Evolutionary conservation across 164 flowering plant species (phyloP).

Genomic region (Piper betle): DNA sequence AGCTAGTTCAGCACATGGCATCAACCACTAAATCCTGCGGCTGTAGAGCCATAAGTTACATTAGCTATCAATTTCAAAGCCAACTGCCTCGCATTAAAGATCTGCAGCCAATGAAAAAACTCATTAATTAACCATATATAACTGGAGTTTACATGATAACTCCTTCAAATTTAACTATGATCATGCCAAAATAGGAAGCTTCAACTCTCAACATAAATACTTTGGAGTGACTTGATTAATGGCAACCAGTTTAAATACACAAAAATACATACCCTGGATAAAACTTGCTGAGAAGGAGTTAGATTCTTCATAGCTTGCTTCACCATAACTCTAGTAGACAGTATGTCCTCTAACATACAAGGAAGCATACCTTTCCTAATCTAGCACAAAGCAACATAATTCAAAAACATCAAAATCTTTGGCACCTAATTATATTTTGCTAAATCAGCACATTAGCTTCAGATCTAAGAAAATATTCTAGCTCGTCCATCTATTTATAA

Average conservation of each 20-base stretch:
- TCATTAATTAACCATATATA: not conserved
- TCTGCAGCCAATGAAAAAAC: constrained; percentile 25
- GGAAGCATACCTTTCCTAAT: constrained; percentile 83
- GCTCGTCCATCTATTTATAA: too few species aligned
- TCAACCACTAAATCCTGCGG: constrained; percentile 99
- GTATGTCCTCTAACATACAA: constrained; percentile 85
- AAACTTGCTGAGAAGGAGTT: constrained; percentile 53
- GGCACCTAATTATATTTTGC: too few species aligned
- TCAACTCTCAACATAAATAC: not conserved
- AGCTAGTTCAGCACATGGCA: constrained; percentile 99
- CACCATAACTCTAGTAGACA: constrained; percentile 89
- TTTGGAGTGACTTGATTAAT: not conserved
- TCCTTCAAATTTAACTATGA: not conserved
- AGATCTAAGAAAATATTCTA: too few species aligned
- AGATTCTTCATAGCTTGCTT: constrained; percentile 87
- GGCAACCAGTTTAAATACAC: not conserved
- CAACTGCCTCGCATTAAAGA: constrained; percentile 91
- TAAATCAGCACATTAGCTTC: too few species aligned
- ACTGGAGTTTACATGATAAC: not conserved
- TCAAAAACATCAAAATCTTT: too few species aligned
- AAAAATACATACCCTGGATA: constrained; percentile 43
- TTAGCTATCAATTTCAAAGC: constrained; percentile 94
- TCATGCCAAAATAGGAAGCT: not conserved
- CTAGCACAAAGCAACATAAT: constrained; percentile 21
- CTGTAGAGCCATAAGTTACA: constrained; percentile 96